phyloP scores from a whole-genome alignment of 2,329 filamentous ascomycete genomes.

The Diaporthe capsici region DNA sequence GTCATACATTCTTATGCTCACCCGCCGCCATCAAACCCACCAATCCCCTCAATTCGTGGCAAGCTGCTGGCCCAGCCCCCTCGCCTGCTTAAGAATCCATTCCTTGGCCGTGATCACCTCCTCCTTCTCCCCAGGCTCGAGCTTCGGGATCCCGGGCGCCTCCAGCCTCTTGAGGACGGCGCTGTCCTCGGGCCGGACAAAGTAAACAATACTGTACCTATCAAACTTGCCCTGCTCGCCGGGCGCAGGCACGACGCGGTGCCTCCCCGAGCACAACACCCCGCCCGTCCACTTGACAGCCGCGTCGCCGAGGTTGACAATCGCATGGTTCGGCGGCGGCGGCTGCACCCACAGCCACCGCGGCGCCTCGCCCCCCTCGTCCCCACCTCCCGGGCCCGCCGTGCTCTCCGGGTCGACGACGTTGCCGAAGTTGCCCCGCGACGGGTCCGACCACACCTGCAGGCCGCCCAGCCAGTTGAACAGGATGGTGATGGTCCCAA shows the following conservation, averaged over 20 bases:
- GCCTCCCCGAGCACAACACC: slow-evolving; percentile 51
- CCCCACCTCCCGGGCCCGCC: background rate
- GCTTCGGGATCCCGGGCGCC: slow-evolving; percentile 40
- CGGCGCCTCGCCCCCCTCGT: slow-evolving; percentile 21
- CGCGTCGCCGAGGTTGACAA: slow-evolving; percentile 56
- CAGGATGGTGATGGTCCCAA: slow-evolving; percentile 55
- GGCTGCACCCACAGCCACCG: slow-evolving; percentile 54
- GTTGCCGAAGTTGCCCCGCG: slow-evolving; percentile 38
- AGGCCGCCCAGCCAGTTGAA: slow-evolving; percentile 57
- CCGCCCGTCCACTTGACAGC: slow-evolving; percentile 53
- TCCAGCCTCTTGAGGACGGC: slow-evolving; percentile 41
- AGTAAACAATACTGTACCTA: slow-evolving; percentile 43
- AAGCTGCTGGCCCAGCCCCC: slow-evolving; percentile 31
- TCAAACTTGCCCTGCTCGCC: slow-evolving; percentile 40
- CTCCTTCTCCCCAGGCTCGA: slow-evolving; percentile 33
- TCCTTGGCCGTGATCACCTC: slow-evolving; percentile 39
- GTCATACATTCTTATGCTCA: background rate
- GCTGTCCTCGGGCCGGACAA: slow-evolving; percentile 42
- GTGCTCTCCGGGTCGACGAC: slow-evolving; percentile 37
- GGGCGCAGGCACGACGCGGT: slow-evolving; percentile 51
- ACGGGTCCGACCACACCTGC: slow-evolving; percentile 49
- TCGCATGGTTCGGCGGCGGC: slow-evolving; percentile 49
- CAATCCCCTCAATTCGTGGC: background rate
- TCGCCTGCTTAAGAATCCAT: slow-evolving; percentile 40
- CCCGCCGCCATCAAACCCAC: background rate